phyloP scores from a whole-genome alignment of 2,329 filamentous ascomycete species.

The Botrytis squamosa region DNA sequence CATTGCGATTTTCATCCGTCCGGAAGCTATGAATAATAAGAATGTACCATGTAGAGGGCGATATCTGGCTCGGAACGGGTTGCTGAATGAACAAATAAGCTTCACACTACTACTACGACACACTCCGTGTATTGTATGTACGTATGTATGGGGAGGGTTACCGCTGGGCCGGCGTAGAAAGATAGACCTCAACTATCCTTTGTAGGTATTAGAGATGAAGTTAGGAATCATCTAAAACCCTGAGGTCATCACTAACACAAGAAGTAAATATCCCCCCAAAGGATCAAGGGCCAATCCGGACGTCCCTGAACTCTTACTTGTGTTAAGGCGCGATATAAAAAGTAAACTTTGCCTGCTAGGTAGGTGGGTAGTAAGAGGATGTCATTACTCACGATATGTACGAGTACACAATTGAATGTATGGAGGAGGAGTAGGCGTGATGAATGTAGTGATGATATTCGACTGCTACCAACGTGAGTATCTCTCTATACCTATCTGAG shows the following conservation, averaged over 20 bases:
- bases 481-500: not conserved
- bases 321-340: not conserved
- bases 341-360: not conserved
- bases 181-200: not conserved
- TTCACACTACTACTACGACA: not conserved
- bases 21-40: not conserved
- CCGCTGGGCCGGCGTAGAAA: not conserved
- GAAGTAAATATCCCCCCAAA: not conserved
- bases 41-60: not conserved
- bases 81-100: not conserved
- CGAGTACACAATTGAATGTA: not conserved
- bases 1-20: not conserved
- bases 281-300: not conserved
- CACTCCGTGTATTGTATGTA: not conserved
- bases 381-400: not conserved
- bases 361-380: not conserved
- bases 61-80: not conserved
- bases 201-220: not conserved
- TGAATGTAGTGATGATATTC: not conserved
- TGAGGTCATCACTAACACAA: not conserved
- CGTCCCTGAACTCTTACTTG: not conserved
- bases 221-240: not conserved
- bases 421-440: no score
- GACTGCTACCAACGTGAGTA: not conserved
- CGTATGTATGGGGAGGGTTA: not conserved